Evolutionary conservation across 208 protist species (phyloP), one percentile per base, ranked within the genome.

Genomic region (Acanthamoeba castellanii): DNA sequence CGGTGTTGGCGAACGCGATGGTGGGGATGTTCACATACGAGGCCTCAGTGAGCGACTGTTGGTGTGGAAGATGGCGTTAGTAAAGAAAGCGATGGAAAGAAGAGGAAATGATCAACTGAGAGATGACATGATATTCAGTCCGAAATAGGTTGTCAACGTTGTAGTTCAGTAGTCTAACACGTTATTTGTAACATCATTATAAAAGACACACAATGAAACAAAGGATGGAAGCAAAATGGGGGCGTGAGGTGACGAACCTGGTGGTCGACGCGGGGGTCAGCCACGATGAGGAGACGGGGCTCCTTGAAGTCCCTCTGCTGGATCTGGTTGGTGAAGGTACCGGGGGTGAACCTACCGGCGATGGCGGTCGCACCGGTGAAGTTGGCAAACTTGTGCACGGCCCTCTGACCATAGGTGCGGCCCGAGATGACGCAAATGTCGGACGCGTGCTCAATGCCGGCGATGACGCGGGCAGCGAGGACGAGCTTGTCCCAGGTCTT

Each of bases 401-500:
- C 98, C 94, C 99, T 97, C 97, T 99, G 98, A 91, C 99, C 99
- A 93, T 98, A 99, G 76, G 97, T 95, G 94, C 98, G 97, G 89
- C 98, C 97, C 25, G 99, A 99, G 98, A 99, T 99, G 95, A 99
- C 99, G 95, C 96, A 98, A 64, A 99, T 97, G 96, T 99, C 99
- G 85, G 98, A 96, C 85, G 99, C 99, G 98, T 99, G 99, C 98
- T 99, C 99, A 95, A 99, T 99, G 82, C 99, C 98, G 50, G 98
- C 99, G 94, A 99, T 99, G 96, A 99, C 98, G 95, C 99, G 98
- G 96, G 99, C 99, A 94, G 99, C 99, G 8, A 99, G 97, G 95
- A 99, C 97, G 50, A 99, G 98, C 98, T 99, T 99, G 98, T 99
- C 99, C 98, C 99, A 99, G 94, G 99, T 99, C 98, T 99, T 99